These are phyloP conservation scores for Daedalea quercina DNA, from an alignment of 768 basidiomycete species.

Conservation along the genomic window DNA sequence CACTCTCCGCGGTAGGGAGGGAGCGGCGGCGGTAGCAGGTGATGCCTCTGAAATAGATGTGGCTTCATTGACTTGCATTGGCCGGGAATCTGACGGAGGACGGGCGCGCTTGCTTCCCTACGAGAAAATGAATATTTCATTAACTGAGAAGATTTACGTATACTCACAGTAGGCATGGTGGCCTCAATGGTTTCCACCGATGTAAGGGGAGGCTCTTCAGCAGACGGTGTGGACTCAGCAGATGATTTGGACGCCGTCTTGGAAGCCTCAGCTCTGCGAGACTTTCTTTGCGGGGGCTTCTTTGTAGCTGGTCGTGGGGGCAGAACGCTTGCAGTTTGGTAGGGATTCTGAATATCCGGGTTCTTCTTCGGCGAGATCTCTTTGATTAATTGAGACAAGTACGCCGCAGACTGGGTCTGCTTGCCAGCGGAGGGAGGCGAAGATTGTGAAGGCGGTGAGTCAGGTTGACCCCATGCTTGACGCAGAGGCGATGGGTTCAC, in stretches of 20 bases:
- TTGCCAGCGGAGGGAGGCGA: conserved; percentile 32
- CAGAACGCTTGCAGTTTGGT: conserved; percentile 69
- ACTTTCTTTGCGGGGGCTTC: conserved; percentile 33
- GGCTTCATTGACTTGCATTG: conserved; percentile 25
- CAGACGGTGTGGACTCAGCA: conserved; percentile 14
- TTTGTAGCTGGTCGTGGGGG: conserved; percentile 35
- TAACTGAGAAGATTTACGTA: neutral
- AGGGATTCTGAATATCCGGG: conserved; percentile 70
- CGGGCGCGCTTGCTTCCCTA: conserved; percentile 77
- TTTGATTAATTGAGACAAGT: conserved; percentile 66
- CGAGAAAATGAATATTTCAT: conserved; percentile 5
- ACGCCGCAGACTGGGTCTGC: conserved; percentile 60
- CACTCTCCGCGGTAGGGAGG: conserved; percentile 12
- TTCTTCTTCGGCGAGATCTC: conserved; percentile 60
- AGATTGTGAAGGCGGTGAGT: conserved; percentile 31
- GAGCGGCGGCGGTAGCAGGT: neutral
- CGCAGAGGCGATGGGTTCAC: conserved; percentile 69
- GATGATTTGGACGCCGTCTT: conserved; percentile 24
- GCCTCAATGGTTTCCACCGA: conserved; percentile 60
- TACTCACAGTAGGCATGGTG: conserved; percentile 62
- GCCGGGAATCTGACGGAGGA: conserved; percentile 48
- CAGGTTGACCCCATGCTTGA: conserved; percentile 57
- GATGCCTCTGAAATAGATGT: conserved; percentile 7
- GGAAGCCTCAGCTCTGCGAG: conserved; percentile 29
- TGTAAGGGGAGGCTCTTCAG: conserved; percentile 11